phyloP scores from a whole-genome alignment of 2,329 filamentous ascomycete genomes.

The Stemphylium beticola region DNA sequence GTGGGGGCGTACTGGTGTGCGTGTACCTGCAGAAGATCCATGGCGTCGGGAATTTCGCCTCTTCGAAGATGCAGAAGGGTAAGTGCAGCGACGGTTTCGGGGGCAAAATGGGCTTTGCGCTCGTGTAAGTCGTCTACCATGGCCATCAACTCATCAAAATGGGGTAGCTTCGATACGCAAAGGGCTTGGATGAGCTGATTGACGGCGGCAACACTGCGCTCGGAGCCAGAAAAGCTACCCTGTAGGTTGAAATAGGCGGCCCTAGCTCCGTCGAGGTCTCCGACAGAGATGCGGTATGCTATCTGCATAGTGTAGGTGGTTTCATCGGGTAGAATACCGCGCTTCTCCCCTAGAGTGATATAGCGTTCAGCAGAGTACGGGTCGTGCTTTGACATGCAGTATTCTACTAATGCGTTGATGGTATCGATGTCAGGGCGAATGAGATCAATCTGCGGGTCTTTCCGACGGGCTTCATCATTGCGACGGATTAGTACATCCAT shows the following conservation, averaged over 20 bases:
- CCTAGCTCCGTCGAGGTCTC: conserved; percentile 73
- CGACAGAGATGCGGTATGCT: conserved; percentile 73
- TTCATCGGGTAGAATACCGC: conserved; percentile 70
- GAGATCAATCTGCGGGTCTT: conserved; percentile 30
- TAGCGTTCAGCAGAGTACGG: conserved; percentile 76
- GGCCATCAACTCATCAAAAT: conserved; percentile 74
- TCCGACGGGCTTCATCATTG: conserved; percentile 54
- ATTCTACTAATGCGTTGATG: conserved; percentile 77
- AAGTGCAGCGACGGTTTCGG: conserved; percentile 76
- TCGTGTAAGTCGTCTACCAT: conserved; percentile 76
- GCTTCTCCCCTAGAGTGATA: conserved; percentile 68
- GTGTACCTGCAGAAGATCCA: conserved; percentile 80
- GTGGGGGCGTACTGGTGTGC: conserved; percentile 71
- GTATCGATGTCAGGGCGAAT: conserved; percentile 68
- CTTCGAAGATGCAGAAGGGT: conserved; percentile 75
- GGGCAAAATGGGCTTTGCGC: conserved; percentile 70
- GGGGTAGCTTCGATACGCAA: conserved; percentile 64
- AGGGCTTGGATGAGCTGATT: conserved; percentile 77
- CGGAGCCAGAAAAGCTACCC: conserved; percentile 60
- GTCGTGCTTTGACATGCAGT: conserved; percentile 73
- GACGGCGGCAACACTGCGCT: conserved; percentile 67
- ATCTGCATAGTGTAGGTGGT: conserved; percentile 77
- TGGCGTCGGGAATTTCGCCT: conserved; percentile 78
- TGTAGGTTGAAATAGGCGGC: conserved; percentile 69
- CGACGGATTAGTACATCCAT: conserved; percentile 68